Evolutionary conservation across 257 asterid genomes (phyloP).

Genomic region (Paulownia fortunei): DNA sequence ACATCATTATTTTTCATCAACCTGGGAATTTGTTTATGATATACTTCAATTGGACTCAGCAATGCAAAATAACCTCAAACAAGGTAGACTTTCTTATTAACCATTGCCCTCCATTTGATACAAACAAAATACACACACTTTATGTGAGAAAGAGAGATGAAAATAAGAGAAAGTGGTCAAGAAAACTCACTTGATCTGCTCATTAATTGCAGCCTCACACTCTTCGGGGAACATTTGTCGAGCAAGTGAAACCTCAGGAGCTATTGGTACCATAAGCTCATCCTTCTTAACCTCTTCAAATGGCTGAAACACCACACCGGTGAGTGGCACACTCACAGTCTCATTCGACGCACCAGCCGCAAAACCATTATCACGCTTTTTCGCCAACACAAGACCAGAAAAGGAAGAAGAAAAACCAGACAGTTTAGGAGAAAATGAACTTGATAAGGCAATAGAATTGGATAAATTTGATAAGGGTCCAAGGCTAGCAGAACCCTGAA

Average conservation of each 20-base stretch:
- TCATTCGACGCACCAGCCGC: slow-evolving; percentile 39
- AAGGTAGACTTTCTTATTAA: too few relatives aligned
- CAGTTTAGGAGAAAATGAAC: slow-evolving; percentile 17
- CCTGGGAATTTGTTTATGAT: neutral
- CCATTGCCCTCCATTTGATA: too few relatives aligned
- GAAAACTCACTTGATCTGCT: slow-evolving; percentile 79
- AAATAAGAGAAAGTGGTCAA: neutral
- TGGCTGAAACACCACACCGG: too few relatives aligned
- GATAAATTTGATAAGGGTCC: too few relatives aligned
- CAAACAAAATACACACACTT: neutral
- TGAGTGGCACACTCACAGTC: slow-evolving; percentile 39
- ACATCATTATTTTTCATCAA: too few relatives aligned
- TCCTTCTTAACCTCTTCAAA: too few relatives aligned
- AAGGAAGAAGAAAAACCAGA: slow-evolving; percentile 27
- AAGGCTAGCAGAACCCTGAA: too few relatives aligned
- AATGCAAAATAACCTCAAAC: too few relatives aligned
- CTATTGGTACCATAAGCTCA: too few relatives aligned
- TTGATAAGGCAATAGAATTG: neutral
- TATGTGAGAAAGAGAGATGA: neutral
- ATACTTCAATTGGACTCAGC: neutral
- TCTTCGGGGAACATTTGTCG: slow-evolving; percentile 60
- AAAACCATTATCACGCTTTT: slow-evolving; percentile 37
- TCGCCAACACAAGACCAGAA: slow-evolving; percentile 39
- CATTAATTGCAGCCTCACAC: slow-evolving; percentile 73
- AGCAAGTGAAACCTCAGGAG: slow-evolving; percentile 65